Evolutionary conservation across 179 eudicot species (phyloP), one percentile per base, ranked within the genome.

Genomic region (Spergularia azorica): DNA sequence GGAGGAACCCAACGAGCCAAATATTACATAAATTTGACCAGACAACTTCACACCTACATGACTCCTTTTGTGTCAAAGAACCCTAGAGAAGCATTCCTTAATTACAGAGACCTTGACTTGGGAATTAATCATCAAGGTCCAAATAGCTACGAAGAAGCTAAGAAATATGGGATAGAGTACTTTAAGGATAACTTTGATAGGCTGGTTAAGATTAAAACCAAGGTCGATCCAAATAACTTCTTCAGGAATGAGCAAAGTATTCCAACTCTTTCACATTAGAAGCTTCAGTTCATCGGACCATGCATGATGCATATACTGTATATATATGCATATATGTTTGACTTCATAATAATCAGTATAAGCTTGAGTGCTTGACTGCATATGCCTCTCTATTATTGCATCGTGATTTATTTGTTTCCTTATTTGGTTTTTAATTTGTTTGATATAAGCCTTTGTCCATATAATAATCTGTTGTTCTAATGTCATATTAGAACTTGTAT

Each of bases 241-340:
- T 73, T 73, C 76, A 39, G 68, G 12, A 16, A 60, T 73, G 76
- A 73, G 76, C 76, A 73, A 73, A 73, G 76, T 38, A 73, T 73
- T 52, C 76, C 76, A 17, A 32, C 41, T 73, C 67, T 26, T 26
- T 1, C 32, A 26, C 32, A 26, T 26, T 26, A 26, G 32, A 26
- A 26, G 32, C 32, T 26, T 26, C 2, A 26, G 32, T 26, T 26
- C 32, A 26, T 1, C 32, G 32, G 32, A 26, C 32, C 32, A 26
- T 26, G 32, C 32, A 26, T 26, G 32, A 26, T 26, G 32, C 32
- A 26, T 21, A 21, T 21, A 21, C 21, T 21, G 21, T 21, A 21
- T 21, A 21, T 21, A 21, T 21, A 21, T 21, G 21, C 21, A 21
- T 26, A 26, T 26, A 26, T 26, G 32, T 26, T 26, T 26, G 32